Evolutionary conservation across 2,329 filamentous ascomycete genomes (phyloP), one percentile per base, ranked within the genome.

Genomic region (Calonectria leucothoes): DNA sequence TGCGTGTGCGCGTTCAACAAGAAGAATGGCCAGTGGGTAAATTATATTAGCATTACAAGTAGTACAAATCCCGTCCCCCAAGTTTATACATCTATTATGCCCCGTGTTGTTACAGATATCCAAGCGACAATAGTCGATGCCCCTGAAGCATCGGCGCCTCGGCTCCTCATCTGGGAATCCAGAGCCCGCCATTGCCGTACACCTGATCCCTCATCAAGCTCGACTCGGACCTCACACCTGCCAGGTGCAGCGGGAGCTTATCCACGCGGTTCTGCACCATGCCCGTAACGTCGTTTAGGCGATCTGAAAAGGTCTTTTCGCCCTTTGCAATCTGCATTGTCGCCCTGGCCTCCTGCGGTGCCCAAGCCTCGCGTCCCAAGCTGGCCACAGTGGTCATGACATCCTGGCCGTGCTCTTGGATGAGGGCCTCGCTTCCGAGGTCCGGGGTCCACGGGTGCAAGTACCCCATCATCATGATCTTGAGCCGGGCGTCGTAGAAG

Each of bases 381-480:
- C 87, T 90, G 10, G 86, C 85, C 15, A 89, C 78, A 0, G 87
- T 82, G 1, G 87, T 82, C 37, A 85, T 79, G 1, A 87, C 83
- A 61, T 91, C 88, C 15, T 81, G 80, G 0, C 80, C 81, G 35
- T 86, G 82, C 11, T 84, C 76, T 4, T 81, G 81, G 3, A 83
- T 33, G 0, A 82, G 66, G 0, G 82, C 79, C 1, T 83, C 80
- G 4, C 52, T 72, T n/a, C 35, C 33, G 10, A 48, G 74, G 7
- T 37, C 48, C 0, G 77, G 80, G 0, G 85, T 73, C 3, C 79
- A 71, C 0, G 81, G 64, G 33, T 89, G 89, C 2, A 94, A 79
- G 42, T 89, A 92, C 0, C 90, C 92, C 89, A 94, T 91, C 4
- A 93, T 79, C 1, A 91, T 81, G 6, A 93, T 80, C 33, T 89